phyloP scores from a whole-genome alignment of 352 stramenopile genomes.

The Elongisporangium prolatum region DNA sequence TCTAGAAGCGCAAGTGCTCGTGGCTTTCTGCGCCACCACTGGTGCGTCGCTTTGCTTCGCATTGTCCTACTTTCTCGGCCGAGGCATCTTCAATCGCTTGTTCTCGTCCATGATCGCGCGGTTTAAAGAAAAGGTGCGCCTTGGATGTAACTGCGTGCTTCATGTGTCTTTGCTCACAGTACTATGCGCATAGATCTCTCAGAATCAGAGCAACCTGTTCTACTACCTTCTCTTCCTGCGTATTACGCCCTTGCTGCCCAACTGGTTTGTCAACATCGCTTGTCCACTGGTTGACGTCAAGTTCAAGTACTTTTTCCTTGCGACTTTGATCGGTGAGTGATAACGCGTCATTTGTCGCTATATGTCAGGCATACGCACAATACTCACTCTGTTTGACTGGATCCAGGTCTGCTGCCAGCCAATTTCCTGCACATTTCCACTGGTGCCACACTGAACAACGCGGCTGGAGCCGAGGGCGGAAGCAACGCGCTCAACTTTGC shows the following conservation, averaged over 20 bases:
- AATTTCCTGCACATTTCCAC: slow-evolving; percentile 87
- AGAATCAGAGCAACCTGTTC: slow-evolving; percentile 82
- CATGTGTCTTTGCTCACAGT: not conserved
- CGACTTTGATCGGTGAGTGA: slow-evolving; percentile 61
- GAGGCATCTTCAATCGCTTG: slow-evolving; percentile 59
- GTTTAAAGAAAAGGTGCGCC: slow-evolving; percentile 71
- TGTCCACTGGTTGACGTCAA: slow-evolving; percentile 79
- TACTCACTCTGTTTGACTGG: not conserved
- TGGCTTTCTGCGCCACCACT: slow-evolving; percentile 80
- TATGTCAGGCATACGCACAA: not conserved
- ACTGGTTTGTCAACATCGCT: slow-evolving; percentile 90
- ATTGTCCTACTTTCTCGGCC: slow-evolving; percentile 82
- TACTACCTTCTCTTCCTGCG: slow-evolving; percentile 89
- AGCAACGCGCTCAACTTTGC: slow-evolving; percentile 80
- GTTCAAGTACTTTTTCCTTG: slow-evolving; percentile 84
- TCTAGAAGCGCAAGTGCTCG: slow-evolving; percentile 66
- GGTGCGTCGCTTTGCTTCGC: slow-evolving; percentile 82
- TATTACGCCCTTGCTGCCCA: slow-evolving; percentile 83
- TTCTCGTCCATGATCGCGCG: slow-evolving; percentile 66
- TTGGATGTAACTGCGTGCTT: slow-evolving; percentile 1
- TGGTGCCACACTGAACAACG: slow-evolving; percentile 72
- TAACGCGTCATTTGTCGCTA: not conserved
- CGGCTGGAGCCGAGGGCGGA: slow-evolving; percentile 34
- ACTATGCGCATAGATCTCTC: slow-evolving; percentile 41
- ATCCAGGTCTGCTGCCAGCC: slow-evolving; percentile 55